Conservation (phyloP, 2,329 filamentous ascomycete species). For the Onygenales sp. region DNA sequence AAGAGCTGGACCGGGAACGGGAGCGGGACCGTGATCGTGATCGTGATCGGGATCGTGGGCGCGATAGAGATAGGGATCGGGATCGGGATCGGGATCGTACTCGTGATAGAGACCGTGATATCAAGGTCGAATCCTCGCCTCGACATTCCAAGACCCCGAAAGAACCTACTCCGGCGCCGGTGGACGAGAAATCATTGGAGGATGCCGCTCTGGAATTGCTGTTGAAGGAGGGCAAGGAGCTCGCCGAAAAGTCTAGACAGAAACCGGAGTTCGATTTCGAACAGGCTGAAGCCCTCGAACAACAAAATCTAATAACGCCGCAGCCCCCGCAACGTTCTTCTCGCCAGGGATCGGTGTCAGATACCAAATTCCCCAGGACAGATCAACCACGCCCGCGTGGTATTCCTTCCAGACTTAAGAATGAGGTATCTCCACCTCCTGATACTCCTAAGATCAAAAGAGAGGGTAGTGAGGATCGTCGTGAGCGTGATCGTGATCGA, state of each 20-base stretch:
- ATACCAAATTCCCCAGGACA: background rate
- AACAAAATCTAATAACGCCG: constrained; percentile 4
- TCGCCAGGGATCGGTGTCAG: constrained; percentile 1
- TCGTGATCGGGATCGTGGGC: constrained; percentile 23
- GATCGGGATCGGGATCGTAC: constrained; percentile 25
- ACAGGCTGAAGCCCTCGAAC: constrained; percentile 34
- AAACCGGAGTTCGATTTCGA: constrained; percentile 44
- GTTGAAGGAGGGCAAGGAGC: constrained; percentile 45
- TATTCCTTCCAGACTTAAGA: background rate
- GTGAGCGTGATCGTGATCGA: constrained; percentile 16
- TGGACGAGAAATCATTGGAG: constrained; percentile 47
- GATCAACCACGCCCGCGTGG: constrained; percentile 1
- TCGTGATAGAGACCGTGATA: constrained; percentile 17
- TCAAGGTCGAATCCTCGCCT: background rate
- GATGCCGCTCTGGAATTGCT: constrained; percentile 46
- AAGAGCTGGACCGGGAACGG: constrained; percentile 16
- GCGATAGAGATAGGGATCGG: constrained; percentile 23
- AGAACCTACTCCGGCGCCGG: constrained; percentile 23
- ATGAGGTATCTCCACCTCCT: background rate
- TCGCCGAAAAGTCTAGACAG: constrained; percentile 42
- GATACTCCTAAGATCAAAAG: background rate
- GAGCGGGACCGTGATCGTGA: constrained; percentile 22
- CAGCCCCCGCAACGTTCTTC: background rate
- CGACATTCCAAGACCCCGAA: constrained; percentile 19
- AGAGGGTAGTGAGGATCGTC: background rate